These are phyloP conservation scores for Sugiyamaella sp. DNA, from an alignment of 1,139 yeast species.

Conservation along the genomic window DNA sequence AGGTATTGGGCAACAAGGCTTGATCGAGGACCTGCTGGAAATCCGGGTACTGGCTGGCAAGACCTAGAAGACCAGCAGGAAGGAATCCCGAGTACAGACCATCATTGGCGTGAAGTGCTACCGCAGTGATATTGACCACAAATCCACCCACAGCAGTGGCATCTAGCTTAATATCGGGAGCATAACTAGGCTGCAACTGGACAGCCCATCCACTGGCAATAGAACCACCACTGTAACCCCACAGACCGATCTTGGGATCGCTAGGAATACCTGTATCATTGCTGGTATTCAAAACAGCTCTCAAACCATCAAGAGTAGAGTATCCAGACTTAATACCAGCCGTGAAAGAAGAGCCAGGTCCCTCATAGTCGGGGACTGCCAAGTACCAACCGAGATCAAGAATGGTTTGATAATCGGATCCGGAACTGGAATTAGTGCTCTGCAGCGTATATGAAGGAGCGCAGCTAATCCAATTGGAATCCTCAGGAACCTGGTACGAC, in stretches of 20 bases:
- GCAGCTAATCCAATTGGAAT: conserved; percentile 35
- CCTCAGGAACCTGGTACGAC: conserved; percentile 38
- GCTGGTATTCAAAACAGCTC: conserved; percentile 29
- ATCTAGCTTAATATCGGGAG: conserved; percentile 35
- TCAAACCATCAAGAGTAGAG: conserved; percentile 31
- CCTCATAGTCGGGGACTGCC: conserved; percentile 32
- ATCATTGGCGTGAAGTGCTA: conserved; percentile 28
- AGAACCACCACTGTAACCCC: conserved; percentile 42
- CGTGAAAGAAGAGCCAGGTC: conserved; percentile 29
- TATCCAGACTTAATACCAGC: conserved; percentile 33
- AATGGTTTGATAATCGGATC: conserved; percentile 23
- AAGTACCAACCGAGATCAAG: conserved; percentile 32
- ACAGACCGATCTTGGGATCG: conserved; percentile 27
- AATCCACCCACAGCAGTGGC: conserved; percentile 33
- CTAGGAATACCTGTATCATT: conserved; percentile 26
- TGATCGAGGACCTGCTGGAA: conserved; percentile 21
- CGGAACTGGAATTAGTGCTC: conserved; percentile 21
- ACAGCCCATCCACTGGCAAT: conserved; percentile 38
- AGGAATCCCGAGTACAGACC: conserved; percentile 34
- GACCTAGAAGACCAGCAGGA: conserved; percentile 37
- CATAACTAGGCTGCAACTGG: conserved; percentile 36
- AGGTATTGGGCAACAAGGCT: conserved; percentile 21
- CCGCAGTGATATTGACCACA: conserved; percentile 30
- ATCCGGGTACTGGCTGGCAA: conserved; percentile 38
- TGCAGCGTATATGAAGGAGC: conserved; percentile 36